phyloP scores from a whole-genome alignment of 2,329 filamentous ascomycete species.

The Fusarium tanahbumbuense region DNA sequence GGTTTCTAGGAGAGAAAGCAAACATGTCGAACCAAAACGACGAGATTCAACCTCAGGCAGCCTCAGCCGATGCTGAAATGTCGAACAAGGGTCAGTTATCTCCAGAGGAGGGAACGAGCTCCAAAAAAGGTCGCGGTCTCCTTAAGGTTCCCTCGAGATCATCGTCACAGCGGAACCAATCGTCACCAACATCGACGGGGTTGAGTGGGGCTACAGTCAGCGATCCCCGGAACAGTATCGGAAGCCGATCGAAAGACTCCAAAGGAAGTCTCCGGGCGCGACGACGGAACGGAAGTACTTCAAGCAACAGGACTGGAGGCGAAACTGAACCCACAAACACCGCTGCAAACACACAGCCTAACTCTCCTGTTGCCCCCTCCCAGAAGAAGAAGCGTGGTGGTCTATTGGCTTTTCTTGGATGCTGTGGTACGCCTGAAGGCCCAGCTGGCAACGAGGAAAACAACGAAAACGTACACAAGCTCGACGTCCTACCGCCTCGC shows the following conservation, averaged over 20 bases:
- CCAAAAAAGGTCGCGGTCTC: slow-evolving; percentile 64
- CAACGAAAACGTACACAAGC: slow-evolving; percentile 67
- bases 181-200: slow-evolving; percentile 69
- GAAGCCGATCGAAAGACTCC: slow-evolving; percentile 73
- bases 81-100: slow-evolving; percentile 57
- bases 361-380: slow-evolving; percentile 61
- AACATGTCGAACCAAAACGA: slow-evolving; percentile 50
- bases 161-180: slow-evolving; percentile 69
- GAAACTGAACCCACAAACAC: slow-evolving; percentile 65
- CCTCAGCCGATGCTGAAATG: slow-evolving; percentile 52
- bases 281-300: slow-evolving; percentile 74
- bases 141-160: slow-evolving; percentile 71
- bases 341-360: slow-evolving; percentile 62
- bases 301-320: slow-evolving; percentile 70
- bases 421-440: slow-evolving; percentile 73
- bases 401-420: slow-evolving; percentile 72
- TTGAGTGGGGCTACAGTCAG: slow-evolving; percentile 69
- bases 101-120: slow-evolving; percentile 56
- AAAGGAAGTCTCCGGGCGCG: slow-evolving; percentile 72
- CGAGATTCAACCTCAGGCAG: slow-evolving; percentile 52
- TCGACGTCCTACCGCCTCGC: slow-evolving; percentile 66
- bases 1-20: slow-evolving; percentile 39
- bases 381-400: slow-evolving; percentile 66
- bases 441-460: slow-evolving; percentile 65
- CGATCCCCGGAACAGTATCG: slow-evolving; percentile 71